A percentile compares a stretch with the other conserved stretches of the same genome.
Evolutionary conservation across 1,284 basidiomycete species (phyloP).

Genomic region (Rugosomyces carneus): DNA sequence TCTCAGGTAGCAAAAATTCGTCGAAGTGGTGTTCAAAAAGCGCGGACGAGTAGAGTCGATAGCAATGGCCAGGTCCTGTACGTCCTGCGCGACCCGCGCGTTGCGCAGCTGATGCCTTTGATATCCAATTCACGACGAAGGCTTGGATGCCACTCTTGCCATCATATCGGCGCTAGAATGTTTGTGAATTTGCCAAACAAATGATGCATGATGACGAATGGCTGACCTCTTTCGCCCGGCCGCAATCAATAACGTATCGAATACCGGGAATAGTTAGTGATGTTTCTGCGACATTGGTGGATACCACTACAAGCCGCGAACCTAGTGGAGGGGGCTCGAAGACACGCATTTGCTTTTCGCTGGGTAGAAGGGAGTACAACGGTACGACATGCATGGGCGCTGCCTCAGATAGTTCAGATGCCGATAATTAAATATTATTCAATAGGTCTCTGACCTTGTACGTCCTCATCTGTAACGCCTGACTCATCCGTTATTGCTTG

Average conservation of each 20-base stretch:
- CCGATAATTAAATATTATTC: neutral
- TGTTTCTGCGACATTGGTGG: constrained; percentile 98
- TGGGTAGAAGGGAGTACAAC: constrained; percentile 95
- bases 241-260: constrained; percentile 94
- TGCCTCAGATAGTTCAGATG: constrained; percentile 30
- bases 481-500: constrained; percentile 46
- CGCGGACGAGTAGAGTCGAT: constrained; percentile 87
- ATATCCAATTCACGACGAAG: constrained; percentile 92
- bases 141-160: constrained; percentile 94
- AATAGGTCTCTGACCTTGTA: constrained; percentile 45
- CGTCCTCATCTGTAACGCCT: constrained; percentile 51
- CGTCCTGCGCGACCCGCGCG: constrained; percentile 94
- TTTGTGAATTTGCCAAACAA: constrained; percentile 3
- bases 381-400: constrained; percentile 82
- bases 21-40: constrained; percentile 92
- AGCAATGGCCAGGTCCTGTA: constrained; percentile 91
- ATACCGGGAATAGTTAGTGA: constrained; percentile 98
- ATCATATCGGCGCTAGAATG: constrained; percentile 89
- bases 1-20: constrained; percentile 86
- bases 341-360: constrained; percentile 94
- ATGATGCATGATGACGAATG: constrained; percentile 16
- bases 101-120: constrained; percentile 94
- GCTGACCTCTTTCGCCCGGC: constrained; percentile 89
- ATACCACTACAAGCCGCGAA: constrained; percentile 88
- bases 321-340: constrained; percentile 87